Base-by-base conservation (phyloP, 2,329 filamentous ascomycete species). In the Penicillium sp. region DNA sequence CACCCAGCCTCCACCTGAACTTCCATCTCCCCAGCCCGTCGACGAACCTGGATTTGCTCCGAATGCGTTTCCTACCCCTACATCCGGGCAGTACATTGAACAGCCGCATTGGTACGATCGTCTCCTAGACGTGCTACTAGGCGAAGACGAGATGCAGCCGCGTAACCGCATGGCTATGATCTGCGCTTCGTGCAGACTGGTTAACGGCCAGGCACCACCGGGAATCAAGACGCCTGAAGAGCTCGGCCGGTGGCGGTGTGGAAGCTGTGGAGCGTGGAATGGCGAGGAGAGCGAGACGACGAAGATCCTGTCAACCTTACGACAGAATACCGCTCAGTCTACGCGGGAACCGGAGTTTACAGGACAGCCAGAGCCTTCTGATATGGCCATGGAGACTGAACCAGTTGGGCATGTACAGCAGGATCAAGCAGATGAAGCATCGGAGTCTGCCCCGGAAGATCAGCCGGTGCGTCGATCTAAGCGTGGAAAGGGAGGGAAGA, bases 161-260 rank as follows among this genome's bases (percentile, higher is more conserved):
- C 93, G 88, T 69, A 96, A 96, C 63, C 80, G 92, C 12, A 79
- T 95, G 41, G 90, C 81, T 6, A 71, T 98, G 47, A 86, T 98
- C 38, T 98, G 92, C 66, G 65, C 71, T 20, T 72, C 76, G 26
- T 98, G 92, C 61, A 76, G 86, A 18, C 75, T 95, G 1, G 89
- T 98, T 32, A 98, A 98, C 59, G 92, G 93, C 0, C 92, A 95
- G 60, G 92, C 92, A 3, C 89, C 92, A 1, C 90, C 92, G 0
- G 92, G 92, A 1, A 82, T 84, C 0, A 83, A 79, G 51, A 77
- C 73, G 0, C 67, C 90, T 1, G 79, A 85, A 26, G 89, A 95
- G 35, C 57, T 98, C 1, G 92, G 90, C 2, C 73, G 74, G 44
- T 98, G 92, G 92, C 80, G 82, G 43, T 98, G 92, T 63, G 84